These are phyloP conservation scores for Talaromyces rugulosus DNA, from an alignment of 2,329 filamentous ascomycete species.

Conservation along the genomic window DNA sequence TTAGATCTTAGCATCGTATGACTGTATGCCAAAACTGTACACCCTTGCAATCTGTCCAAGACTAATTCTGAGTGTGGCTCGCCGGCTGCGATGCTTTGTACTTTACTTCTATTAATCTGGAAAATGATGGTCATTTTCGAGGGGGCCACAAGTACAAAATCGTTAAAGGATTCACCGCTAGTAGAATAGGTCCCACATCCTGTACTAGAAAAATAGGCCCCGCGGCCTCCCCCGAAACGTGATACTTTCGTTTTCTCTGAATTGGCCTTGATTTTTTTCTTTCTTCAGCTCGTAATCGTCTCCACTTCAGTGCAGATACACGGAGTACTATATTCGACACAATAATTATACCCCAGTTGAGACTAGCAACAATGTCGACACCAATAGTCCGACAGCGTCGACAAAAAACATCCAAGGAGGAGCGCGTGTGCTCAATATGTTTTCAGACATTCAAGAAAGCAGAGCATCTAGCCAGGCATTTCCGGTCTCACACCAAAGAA, in stretches of 20 bases:
- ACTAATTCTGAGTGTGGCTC: no score
- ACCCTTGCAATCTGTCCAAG: no score
- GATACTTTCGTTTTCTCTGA: neutral
- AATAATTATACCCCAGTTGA: neutral
- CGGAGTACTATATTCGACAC: neutral
- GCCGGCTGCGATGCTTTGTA: no score
- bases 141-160: neutral
- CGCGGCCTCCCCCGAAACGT: neutral
- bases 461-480: conserved; percentile 27
- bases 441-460: conserved; percentile 21
- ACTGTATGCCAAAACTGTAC: no score
- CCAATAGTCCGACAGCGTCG: neutral
- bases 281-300: neutral
- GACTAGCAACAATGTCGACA: neutral
- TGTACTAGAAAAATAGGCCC: neutral
- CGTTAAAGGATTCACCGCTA: neutral
- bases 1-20: no score
- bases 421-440: neutral
- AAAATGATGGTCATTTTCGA: no score
- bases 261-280: neutral
- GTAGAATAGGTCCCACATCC: neutral
- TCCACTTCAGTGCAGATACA: neutral
- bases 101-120: no score
- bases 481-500: conserved; percentile 30
- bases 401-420: neutral